phyloP scores from a whole-genome alignment of 2,329 filamentous ascomycete genomes.

The Fusarium sp. region DNA sequence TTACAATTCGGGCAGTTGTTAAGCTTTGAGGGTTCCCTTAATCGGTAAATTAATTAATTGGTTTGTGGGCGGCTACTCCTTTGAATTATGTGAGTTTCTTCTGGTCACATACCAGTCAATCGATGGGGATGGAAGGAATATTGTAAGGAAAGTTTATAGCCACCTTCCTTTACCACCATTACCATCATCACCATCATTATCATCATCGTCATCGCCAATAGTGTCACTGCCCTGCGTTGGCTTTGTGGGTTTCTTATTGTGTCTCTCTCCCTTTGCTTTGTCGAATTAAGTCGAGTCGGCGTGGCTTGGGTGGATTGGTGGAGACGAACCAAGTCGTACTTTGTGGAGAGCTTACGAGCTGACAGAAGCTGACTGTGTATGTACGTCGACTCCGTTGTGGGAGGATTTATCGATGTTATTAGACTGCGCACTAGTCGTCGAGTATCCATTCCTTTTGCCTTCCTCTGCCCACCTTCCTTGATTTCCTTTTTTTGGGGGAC shows the following conservation, averaged over 20 bases:
- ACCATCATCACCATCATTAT: slow-evolving; percentile 6
- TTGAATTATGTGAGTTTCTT: slow-evolving; percentile 3
- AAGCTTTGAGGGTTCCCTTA: slow-evolving; percentile 5
- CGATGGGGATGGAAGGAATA: neutral
- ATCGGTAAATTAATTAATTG: neutral
- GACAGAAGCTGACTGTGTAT: slow-evolving; percentile 25
- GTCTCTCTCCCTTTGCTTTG: neutral
- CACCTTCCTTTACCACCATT: slow-evolving; percentile 17
- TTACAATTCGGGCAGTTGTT: neutral
- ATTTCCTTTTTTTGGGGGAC: slow-evolving; percentile 18
- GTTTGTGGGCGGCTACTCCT: neutral
- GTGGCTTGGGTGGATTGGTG: slow-evolving; percentile 36
- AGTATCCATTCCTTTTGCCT: slow-evolving; percentile 20
- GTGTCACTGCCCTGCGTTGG: slow-evolving; percentile 29
- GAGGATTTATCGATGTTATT: slow-evolving; percentile 12
- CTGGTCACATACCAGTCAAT: slow-evolving; percentile 27
- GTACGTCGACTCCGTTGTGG: slow-evolving; percentile 3
- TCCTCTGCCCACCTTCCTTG: slow-evolving; percentile 16
- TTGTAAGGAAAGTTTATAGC: no score
- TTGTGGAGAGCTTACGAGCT: slow-evolving; percentile 19
- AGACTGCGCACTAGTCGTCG: slow-evolving; percentile 3
- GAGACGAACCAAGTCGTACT: neutral
- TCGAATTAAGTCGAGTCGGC: slow-evolving; percentile 4
- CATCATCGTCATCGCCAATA: slow-evolving; percentile 17
- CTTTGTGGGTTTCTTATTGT: slow-evolving; percentile 27